Conservation (phyloP, 2,329 filamentous ascomycete species). For the Trichoderma cornu-damae region DNA sequence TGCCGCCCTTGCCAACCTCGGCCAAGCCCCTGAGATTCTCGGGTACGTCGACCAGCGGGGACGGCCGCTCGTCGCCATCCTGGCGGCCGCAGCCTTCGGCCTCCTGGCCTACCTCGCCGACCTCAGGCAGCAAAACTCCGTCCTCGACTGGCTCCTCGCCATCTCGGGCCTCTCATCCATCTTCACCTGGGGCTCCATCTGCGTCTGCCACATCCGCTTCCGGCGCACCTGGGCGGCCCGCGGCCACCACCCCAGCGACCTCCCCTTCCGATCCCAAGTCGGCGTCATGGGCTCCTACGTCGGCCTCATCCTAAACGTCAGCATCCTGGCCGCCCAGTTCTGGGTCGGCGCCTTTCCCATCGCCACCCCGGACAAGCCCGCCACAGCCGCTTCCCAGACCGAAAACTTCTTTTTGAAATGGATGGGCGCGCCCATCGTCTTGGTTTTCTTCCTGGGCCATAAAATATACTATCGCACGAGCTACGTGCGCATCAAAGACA, state of each 20-base stretch:
- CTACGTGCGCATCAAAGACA: constrained; percentile 63
- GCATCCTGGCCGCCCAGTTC: constrained; percentile 79
- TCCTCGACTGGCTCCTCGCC: constrained; percentile 72
- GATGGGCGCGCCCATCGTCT: constrained; percentile 63
- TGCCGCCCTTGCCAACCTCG: constrained; percentile 81
- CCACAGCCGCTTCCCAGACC: constrained; percentile 39
- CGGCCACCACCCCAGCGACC: constrained; percentile 65
- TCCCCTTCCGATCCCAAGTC: constrained; percentile 76
- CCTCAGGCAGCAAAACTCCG: constrained; percentile 49
- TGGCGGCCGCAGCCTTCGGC: constrained; percentile 60
- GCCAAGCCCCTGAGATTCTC: constrained; percentile 71
- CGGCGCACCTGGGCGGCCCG: constrained; percentile 68
- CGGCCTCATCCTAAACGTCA: constrained; percentile 67
- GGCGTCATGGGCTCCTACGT: constrained; percentile 76
- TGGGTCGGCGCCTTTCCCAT: constrained; percentile 81
- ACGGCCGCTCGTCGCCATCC: constrained; percentile 69
- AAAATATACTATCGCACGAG: constrained; percentile 69
- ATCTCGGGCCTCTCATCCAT: constrained; percentile 65
- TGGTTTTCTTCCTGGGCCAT: constrained; percentile 65
- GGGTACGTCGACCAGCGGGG: constrained; percentile 79
- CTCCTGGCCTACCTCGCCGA: constrained; percentile 72
- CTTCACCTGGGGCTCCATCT: constrained; percentile 81
- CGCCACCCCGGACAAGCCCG: constrained; percentile 41
- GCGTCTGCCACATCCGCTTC: constrained; percentile 88
- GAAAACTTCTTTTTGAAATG: constrained; percentile 70